Evolutionary conservation across 1,139 yeast species (phyloP).

Genomic region (Geotrichum candidum): DNA sequence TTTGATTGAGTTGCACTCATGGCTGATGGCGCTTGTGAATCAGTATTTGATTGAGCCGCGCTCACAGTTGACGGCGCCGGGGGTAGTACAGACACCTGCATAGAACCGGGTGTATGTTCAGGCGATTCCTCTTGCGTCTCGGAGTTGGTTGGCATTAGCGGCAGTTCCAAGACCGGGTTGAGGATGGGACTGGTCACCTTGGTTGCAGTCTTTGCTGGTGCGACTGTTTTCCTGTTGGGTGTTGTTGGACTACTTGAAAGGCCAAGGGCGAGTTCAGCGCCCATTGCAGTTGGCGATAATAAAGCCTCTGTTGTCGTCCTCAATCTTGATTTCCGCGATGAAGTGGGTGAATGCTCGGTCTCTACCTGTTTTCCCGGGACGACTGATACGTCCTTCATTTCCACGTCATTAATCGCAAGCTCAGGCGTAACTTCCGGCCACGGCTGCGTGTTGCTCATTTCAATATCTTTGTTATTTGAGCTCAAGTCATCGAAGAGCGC

Average conservation of each 20-base stretch:
- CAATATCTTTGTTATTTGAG: background rate
- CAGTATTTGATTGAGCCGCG: background rate
- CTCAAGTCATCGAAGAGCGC: background rate
- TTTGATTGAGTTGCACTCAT: background rate
- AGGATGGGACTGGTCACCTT: background rate
- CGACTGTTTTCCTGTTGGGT: background rate
- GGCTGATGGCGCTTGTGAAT: background rate
- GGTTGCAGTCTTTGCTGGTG: constrained; percentile 1
- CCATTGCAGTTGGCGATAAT: constrained; percentile 16
- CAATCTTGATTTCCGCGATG: background rate
- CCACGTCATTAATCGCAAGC: constrained; percentile 3
- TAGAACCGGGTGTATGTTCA: background rate
- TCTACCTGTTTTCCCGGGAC: background rate
- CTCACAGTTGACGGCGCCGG: background rate
- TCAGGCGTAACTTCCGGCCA: background rate
- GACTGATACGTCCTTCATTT: constrained; percentile 8
- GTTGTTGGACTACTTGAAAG: background rate
- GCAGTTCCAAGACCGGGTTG: background rate
- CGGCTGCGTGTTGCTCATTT: background rate
- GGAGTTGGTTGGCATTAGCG: background rate
- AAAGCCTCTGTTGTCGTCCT: constrained; percentile 7
- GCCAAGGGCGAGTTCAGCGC: constrained; percentile 15
- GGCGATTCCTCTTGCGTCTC: background rate
- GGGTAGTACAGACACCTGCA: background rate
- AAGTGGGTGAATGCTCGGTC: background rate